Base-by-base conservation (phyloP, 2,329 filamentous ascomycete species). In the Fusarium pseudoanthophilum region DNA sequence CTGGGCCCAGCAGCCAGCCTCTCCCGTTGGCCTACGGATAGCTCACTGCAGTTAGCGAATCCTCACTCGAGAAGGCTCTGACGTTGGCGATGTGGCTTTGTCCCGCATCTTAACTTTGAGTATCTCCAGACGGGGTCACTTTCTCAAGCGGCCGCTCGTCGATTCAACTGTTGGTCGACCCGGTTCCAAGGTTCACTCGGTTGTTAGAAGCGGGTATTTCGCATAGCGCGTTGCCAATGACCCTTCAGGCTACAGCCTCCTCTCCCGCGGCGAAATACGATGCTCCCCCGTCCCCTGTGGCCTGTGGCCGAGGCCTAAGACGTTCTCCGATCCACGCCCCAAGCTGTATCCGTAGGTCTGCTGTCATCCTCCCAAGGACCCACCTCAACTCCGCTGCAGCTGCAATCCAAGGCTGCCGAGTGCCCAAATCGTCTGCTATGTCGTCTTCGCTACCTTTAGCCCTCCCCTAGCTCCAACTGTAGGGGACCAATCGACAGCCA, bases 401-500 rank as follows among this genome's bases (percentile, higher is more conserved):
- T 68, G 42, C 42, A 48, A 52, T 72, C 53, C 67, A 71, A 69
- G 67, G 57, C 69, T 69, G 39, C 51, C 64, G 57, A 43, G 52
- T 36, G 46, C 57, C 46, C 36, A 60, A 53, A 34, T 64, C 70
- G 61, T 42, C 57, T 42, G 40, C 66, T 39, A 70, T 55, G 40
- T 62, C 52, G 60, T 57, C 60, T 66, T 42, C 55, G 34, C 40
- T 60, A 59, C 46, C 37, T 60, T 52, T 60, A 51, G 55, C 52
- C 58, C 59, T 55, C 51, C 65, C 39, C 68, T 39, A 69, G 57
- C 64, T 57, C 71, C 60, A 67, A 48, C 60, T 30, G 39, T 52
- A 53, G 34, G 67, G 55, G 48, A 62, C 74, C 70, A 76, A 75
- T 75, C 42, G 69, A 46, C 36, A 60, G 26, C 56, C 63, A 66